These are phyloP conservation scores for Ottelia alismoides DNA, from an alignment of 106 monocot species.

Conservation along the genomic window DNA sequence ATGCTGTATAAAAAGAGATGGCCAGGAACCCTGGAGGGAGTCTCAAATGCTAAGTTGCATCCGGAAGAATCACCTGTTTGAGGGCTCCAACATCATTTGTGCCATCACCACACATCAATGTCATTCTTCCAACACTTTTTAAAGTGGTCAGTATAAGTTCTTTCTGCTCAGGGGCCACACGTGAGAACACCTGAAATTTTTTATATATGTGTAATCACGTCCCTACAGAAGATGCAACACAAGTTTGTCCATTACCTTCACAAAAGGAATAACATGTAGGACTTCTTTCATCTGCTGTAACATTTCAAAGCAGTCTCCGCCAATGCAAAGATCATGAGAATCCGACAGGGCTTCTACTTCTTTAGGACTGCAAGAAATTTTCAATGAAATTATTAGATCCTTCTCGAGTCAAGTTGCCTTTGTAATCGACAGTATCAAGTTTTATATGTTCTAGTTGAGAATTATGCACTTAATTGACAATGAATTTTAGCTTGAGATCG, in stretches of 20 bases:
- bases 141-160: slow-evolving; percentile 90
- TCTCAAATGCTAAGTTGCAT: background rate
- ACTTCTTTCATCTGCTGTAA: slow-evolving; percentile 58
- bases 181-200: slow-evolving; percentile 73
- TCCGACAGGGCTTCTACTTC: slow-evolving; percentile 78
- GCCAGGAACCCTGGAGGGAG: no score
- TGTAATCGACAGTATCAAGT: no score
- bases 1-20: background rate
- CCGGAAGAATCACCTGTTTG: slow-evolving; percentile 52
- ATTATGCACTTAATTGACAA: no score
- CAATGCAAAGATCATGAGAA: slow-evolving; percentile 89
- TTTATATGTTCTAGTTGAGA: no score
- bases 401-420: no score
- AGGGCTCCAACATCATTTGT: slow-evolving; percentile 99
- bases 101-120: slow-evolving; percentile 99
- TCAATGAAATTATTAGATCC: no score
- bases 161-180: slow-evolving; percentile 98
- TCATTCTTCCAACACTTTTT: slow-evolving; percentile 89
- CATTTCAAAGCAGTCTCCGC: slow-evolving; percentile 97
- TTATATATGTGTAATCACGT: no score
- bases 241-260: slow-evolving; percentile 48
- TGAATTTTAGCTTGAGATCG: no score
- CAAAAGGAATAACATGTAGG: slow-evolving; percentile 82
- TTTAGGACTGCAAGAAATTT: slow-evolving; percentile 34
- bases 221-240: no score